Base-by-base conservation (phyloP, 2,329 filamentous ascomycete species). In the Penicillium concentricum region DNA sequence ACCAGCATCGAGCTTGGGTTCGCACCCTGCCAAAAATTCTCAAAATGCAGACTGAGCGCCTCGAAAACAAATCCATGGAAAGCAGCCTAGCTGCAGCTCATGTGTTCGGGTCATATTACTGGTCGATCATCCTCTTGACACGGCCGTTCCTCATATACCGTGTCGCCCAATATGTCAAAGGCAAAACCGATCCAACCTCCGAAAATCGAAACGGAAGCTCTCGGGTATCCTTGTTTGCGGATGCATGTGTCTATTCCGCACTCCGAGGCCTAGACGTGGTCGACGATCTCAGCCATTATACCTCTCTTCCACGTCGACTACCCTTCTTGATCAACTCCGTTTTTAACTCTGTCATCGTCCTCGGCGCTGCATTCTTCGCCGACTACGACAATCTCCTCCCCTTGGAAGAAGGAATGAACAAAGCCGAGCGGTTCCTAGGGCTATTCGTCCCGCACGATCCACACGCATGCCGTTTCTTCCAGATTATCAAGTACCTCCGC, bases 141-240 rank as follows among this genome's bases (percentile, higher is more conserved):
- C 71, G 80, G n/a, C 81, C 81, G 0, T 83, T 83, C 54, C 69
- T 83, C 12, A 77, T 82, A 26, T 82, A 80, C 61, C 77, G 81
- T 48, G 72, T 82, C 1, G 80, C 74, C n/a, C 72, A 70, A 35
- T 72, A 72, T 43, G 71, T 72, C 32, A 69, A 68, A 47, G 68
- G 59, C 41, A 72, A 71, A 56, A 54, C 46, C 28, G 69, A 69
- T 16, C 20, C 60, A 10, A 52, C 63, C 6, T 42, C 65, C 2
- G 68, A 72, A n/a, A 15, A 52, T 24, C 61, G 60, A 32, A 61
- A 55, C 18, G 62, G 64, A 18, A 68, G 65, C 41, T 74, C 72
- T 15, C 70, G 69, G 15, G 65, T 73, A 32, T 62, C 71, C 5
- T 61, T 73, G 16, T 74, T 72, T 52, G 67, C 71, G 20, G 71